Evolutionary conservation across 2,329 filamentous ascomycete genomes (phyloP).

Genomic region (Pleurostoma richardsiae): DNA sequence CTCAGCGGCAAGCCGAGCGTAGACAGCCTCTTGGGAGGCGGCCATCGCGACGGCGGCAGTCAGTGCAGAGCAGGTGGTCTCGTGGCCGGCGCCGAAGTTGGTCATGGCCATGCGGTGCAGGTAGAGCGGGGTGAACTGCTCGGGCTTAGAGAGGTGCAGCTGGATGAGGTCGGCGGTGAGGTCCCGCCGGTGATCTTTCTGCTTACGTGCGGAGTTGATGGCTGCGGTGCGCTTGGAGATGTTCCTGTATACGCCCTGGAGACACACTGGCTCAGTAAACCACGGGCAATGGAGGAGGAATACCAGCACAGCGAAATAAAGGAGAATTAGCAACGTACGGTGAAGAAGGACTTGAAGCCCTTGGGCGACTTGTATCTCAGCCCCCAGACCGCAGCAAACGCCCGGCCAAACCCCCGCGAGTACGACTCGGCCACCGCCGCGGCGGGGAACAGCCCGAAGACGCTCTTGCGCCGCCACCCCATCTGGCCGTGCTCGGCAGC

Average conservation of each 20-base stretch:
- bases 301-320: constrained; percentile 40
- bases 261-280: no score
- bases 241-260: constrained; percentile 20
- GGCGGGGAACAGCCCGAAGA: constrained; percentile 44
- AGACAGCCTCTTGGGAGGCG: constrained; percentile 27
- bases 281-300: not conserved
- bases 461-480: constrained; percentile 46
- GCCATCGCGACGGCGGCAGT: constrained; percentile 44
- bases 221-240: constrained; percentile 14
- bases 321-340: constrained; percentile 28
- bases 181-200: constrained; percentile 28
- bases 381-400: constrained; percentile 37
- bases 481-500: constrained; percentile 43
- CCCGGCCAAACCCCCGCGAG: constrained; percentile 26
- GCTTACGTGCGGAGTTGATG: constrained; percentile 8
- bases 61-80: constrained; percentile 47
- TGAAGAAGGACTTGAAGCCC: constrained; percentile 43
- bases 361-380: constrained; percentile 37
- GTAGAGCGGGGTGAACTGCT: constrained; percentile 37
- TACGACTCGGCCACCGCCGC: constrained; percentile 32
- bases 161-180: constrained; percentile 40
- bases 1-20: constrained; percentile 21
- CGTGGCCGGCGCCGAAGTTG: constrained; percentile 51
- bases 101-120: constrained; percentile 47
- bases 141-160: constrained; percentile 36